phyloP scores from a whole-genome alignment of 345 rosid genomes.

The Bretschneidera sinensis region DNA sequence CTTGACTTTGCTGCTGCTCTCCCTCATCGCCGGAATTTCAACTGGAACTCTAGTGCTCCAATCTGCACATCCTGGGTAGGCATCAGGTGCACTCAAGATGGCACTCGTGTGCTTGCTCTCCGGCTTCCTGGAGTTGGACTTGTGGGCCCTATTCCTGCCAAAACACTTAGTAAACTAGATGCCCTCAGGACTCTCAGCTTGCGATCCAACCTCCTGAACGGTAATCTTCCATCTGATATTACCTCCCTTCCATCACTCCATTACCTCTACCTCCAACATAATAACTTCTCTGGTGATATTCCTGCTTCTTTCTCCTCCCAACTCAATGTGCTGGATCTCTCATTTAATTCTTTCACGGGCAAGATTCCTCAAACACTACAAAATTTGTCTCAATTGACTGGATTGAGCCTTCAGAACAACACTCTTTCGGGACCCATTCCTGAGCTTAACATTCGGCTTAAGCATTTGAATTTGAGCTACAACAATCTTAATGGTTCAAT shows the following conservation, averaged over 20 bases:
- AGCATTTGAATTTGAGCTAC: constrained; percentile 61
- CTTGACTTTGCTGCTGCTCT: constrained; percentile 50
- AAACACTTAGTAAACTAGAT: constrained; percentile 72
- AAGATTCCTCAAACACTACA: constrained; percentile 42
- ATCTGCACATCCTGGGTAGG: constrained; percentile 76
- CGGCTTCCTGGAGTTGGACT: constrained; percentile 81
- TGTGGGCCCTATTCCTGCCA: constrained; percentile 53
- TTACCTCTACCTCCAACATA: constrained; percentile 64
- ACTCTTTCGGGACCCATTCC: constrained; percentile 59
- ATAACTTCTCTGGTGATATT: constrained; percentile 68
- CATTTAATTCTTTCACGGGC: constrained; percentile 60
- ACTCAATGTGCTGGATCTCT: constrained; percentile 54
- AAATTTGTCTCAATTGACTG: constrained; percentile 44
- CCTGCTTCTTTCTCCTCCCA: constrained; percentile 43
- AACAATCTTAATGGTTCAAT: constrained; percentile 70
- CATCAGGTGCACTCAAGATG: constrained; percentile 40
- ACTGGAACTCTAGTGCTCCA: constrained; percentile 50
- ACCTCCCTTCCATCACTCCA: constrained; percentile 52
- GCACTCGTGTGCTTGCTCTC: constrained; percentile 43
- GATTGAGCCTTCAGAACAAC: constrained; percentile 55
- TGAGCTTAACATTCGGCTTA: constrained; percentile 35
- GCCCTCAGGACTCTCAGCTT: constrained; percentile 58
- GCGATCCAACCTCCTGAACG: constrained; percentile 60
- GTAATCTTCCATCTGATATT: constrained; percentile 70
- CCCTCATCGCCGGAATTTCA: constrained; percentile 54